phyloP scores from a whole-genome alignment of 176 grass and related monocot genomes.

The Thinopyrum elongatum region DNA sequence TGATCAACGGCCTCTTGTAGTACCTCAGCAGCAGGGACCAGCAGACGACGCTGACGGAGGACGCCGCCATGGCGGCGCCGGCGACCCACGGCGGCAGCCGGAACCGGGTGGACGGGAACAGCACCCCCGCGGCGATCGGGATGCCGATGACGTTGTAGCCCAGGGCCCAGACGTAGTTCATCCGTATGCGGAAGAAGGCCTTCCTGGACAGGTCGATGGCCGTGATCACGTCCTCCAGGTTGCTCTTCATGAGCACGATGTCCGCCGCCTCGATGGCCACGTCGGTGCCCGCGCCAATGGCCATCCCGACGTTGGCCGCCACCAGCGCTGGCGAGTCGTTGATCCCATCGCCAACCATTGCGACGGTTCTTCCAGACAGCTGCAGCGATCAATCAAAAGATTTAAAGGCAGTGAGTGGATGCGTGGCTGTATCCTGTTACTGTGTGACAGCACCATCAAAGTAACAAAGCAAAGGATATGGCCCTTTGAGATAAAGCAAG shows the following conservation, averaged over 20 bases:
- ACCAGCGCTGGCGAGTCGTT: conserved; percentile 92
- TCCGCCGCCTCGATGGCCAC: conserved; percentile 94
- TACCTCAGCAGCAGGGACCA: conserved; percentile 85
- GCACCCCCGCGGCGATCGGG: conserved; percentile 68
- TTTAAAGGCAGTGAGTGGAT: neutral
- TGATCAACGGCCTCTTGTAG: conserved; percentile 56
- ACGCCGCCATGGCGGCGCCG: conserved; percentile 90
- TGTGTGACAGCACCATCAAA: neutral
- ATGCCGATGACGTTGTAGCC: conserved; percentile 92
- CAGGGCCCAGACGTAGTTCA: conserved; percentile 96
- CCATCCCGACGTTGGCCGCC: conserved; percentile 77
- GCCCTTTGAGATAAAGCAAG: neutral
- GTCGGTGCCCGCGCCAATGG: conserved; percentile 85
- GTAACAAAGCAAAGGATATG: neutral
- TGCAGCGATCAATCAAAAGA: conserved; percentile 12
- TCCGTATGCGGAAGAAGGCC: conserved; percentile 79
- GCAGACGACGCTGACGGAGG: conserved; percentile 86
- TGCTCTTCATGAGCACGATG: conserved; percentile 97
- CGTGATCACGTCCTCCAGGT: conserved; percentile 90
- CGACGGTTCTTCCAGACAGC: conserved; percentile 69
- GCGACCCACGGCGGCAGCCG: conserved; percentile 89
- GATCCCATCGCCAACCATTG: conserved; percentile 94
- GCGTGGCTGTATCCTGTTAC: neutral
- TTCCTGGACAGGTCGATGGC: conserved; percentile 94
- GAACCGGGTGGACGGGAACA: conserved; percentile 76